Conservation (phyloP, 2,329 filamentous ascomycete genomes). For the Remersonia thermophila region DNA sequence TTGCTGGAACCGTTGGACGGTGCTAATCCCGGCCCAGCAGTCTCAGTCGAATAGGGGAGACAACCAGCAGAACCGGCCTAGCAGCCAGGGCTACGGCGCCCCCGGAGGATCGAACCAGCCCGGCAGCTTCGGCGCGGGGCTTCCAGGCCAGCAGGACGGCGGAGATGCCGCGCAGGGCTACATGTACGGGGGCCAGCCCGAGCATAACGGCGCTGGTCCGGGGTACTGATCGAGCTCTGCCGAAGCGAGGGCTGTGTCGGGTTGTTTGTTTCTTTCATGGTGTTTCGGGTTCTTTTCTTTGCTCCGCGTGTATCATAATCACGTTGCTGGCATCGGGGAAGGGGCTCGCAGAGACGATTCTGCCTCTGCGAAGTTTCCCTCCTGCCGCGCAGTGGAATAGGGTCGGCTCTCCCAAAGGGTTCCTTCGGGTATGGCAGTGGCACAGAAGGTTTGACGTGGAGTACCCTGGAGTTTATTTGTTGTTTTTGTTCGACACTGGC, state of each 20-base stretch:
- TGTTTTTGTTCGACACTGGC: too few species aligned
- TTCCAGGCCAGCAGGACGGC: constrained; percentile 28
- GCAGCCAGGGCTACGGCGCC: constrained; percentile 40
- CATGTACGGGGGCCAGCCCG: constrained; percentile 27
- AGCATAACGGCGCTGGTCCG: constrained; percentile 44
- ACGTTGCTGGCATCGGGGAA: too few species aligned
- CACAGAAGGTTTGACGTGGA: too few species aligned
- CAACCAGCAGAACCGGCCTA: constrained; percentile 36
- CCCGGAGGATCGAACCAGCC: constrained; percentile 28
- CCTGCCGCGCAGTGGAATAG: too few species aligned
- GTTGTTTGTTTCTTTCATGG: too few species aligned
- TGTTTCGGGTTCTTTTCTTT: too few species aligned
- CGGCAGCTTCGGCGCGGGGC: constrained; percentile 34
- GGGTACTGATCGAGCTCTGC: constrained; percentile 30
- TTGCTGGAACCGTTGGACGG: neutral
- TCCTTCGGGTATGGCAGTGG: too few species aligned
- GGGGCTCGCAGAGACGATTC: neutral
- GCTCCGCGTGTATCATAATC: neutral
- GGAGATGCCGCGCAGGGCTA: constrained; percentile 18
- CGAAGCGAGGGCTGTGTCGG: too few species aligned
- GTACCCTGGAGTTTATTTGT: too few species aligned
- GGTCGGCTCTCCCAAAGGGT: too few species aligned
- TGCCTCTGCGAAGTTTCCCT: too few species aligned
- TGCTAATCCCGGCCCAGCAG: constrained; percentile 34
- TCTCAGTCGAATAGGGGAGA: constrained; percentile 66